Percentiles rank a stretch among this genome's conserved stretches.
These are phyloP conservation scores for Arthroderma uncinatum DNA, from an alignment of 2,329 filamentous ascomycete species.

Conservation along the genomic window DNA sequence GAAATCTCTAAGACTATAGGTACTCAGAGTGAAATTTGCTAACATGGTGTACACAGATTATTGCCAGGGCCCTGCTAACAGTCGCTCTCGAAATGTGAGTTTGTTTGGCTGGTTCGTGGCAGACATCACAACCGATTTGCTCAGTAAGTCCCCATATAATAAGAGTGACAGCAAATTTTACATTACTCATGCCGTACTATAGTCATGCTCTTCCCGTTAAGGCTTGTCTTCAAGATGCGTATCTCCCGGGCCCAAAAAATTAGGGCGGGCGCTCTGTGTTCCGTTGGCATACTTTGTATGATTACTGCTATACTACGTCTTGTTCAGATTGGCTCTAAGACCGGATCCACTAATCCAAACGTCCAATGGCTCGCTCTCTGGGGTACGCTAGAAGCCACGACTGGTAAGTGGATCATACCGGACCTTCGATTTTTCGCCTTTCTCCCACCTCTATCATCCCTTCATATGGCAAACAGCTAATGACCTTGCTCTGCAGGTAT, in stretches of 20 bases:
- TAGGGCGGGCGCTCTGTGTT: constrained; percentile 22
- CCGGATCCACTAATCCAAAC: constrained; percentile 8
- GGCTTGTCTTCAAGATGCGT: constrained; percentile 21
- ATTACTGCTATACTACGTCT: constrained; percentile 21
- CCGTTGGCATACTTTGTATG: constrained; percentile 20
- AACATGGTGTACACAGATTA: neutral
- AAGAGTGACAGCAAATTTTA: neutral
- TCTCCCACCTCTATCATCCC: too few relatives aligned
- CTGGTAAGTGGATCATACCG: constrained; percentile 2
- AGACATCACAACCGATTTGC: constrained; percentile 19
- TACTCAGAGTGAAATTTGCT: too few relatives aligned
- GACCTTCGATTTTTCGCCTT: too few relatives aligned
- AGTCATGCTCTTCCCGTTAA: constrained; percentile 25
- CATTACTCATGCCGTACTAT: neutral
- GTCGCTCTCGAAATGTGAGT: constrained; percentile 10
- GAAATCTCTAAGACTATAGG: too few relatives aligned
- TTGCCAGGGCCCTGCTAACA: neutral
- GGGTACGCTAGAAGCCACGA: constrained; percentile 8
- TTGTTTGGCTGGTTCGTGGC: constrained; percentile 11
- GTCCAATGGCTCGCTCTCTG: constrained; percentile 9
- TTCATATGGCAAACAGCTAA: neutral
- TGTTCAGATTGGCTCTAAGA: constrained; percentile 8
- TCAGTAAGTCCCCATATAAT: constrained; percentile 14
- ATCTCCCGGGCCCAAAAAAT: constrained; percentile 22
- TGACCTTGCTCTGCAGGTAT: neutral